Evolutionary conservation across 805 yeast genomes (phyloP).

Genomic region (Saturnispora sekii): DNA sequence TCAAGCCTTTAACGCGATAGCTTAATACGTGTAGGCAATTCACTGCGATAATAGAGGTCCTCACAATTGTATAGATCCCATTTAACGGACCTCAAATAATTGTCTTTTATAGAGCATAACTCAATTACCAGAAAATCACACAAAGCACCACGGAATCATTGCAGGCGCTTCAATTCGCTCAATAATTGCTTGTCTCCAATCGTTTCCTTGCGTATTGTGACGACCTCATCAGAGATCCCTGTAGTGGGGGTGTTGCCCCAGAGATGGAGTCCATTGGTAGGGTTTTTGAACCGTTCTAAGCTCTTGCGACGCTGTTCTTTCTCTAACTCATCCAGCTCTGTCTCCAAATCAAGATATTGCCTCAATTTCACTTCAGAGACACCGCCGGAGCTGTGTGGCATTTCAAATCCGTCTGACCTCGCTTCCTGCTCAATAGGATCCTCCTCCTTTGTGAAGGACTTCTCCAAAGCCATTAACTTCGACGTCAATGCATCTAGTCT

Average conservation of each 20-base stretch:
- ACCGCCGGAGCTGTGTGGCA: not conserved
- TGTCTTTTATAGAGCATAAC: no score
- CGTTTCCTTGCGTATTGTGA: not conserved
- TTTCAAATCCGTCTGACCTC: slow-evolving; percentile 8
- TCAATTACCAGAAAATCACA: no score
- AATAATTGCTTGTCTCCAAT: no score
- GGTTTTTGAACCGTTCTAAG: slow-evolving; percentile 2
- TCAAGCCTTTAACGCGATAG: slow-evolving; percentile 23
- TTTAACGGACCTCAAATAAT: no score
- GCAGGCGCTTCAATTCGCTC: no score
- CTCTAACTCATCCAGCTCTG: slow-evolving; percentile 19
- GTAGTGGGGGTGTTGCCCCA: not conserved
- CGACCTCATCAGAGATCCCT: not conserved
- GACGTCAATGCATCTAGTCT: slow-evolving; percentile 20
- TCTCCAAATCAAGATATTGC: slow-evolving; percentile 21
- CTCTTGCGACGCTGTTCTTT: slow-evolving; percentile 3
- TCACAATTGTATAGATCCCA: no score
- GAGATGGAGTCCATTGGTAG: not conserved
- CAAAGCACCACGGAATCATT: no score
- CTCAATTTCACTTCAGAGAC: slow-evolving; percentile 15
- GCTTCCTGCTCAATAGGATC: slow-evolving; percentile 18
- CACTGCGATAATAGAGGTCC: no score
- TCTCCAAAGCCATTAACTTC: slow-evolving; percentile 28
- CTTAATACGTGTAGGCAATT: no score
- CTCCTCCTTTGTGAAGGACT: slow-evolving; percentile 21